A percentile compares a stretch with the other conserved stretches of the same genome.
These are phyloP conservation scores for Rhodomyrtus psidioides DNA, from an alignment of 441 rosid genomes.

Conservation along the genomic window DNA sequence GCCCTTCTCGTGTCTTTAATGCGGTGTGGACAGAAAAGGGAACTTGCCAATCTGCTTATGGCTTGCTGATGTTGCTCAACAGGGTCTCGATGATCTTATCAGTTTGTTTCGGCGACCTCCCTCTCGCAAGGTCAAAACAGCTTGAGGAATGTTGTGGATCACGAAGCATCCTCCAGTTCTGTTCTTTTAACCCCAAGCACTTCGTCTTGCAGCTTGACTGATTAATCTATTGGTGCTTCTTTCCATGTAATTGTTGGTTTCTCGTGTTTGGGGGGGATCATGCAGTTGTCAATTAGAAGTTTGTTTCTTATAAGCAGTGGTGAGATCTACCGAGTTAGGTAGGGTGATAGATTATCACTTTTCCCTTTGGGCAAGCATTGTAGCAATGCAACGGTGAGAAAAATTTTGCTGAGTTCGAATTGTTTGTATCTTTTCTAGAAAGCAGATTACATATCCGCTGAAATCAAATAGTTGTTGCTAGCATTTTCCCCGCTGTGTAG, in stretches of 20 bases:
- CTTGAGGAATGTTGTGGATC: conserved; percentile 25
- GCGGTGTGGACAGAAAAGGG: neutral
- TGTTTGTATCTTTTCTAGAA: neutral
- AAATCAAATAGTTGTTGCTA: neutral
- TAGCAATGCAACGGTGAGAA: neutral
- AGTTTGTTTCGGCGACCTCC: conserved; percentile 91
- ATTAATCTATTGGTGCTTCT: neutral
- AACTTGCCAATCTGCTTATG: neutral
- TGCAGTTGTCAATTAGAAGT: neutral
- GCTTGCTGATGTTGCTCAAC: conserved; percentile 11
- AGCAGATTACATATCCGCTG: neutral
- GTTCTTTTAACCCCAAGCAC: neutral
- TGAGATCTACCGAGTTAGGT: neutral
- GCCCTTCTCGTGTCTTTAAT: neutral
- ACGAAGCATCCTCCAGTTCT: neutral
- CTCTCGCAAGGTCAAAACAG: conserved; percentile 77
- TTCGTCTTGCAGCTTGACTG: neutral
- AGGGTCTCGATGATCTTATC: conserved; percentile 96
- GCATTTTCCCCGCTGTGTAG: neutral
- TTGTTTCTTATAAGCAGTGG: neutral
- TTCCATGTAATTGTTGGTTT: neutral
- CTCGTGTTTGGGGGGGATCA: neutral
- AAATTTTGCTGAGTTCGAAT: neutral
- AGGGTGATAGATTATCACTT: neutral
- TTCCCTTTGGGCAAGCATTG: neutral